A percentile compares a stretch with the other conserved stretches of the same genome.
Evolutionary conservation across 1,284 basidiomycete genomes (phyloP).

Genomic region (Ceratobasidium sp.): DNA sequence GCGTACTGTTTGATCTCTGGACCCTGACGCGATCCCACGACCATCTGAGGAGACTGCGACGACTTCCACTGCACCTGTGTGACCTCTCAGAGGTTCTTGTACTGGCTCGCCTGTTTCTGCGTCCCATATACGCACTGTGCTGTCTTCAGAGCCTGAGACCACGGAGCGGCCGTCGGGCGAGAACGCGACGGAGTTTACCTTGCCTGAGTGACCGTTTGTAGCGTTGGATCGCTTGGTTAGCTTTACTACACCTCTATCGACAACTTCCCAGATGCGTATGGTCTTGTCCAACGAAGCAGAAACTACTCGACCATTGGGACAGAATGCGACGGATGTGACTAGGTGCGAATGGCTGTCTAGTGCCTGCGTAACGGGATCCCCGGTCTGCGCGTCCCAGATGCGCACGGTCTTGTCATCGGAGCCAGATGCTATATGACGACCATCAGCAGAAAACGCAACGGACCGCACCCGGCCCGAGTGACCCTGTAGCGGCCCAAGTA

Average conservation of each 20-base stretch:
- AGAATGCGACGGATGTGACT: too few species aligned
- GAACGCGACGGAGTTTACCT: too few species aligned
- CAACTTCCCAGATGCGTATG: too few species aligned
- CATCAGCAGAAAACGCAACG: slow-evolving; percentile 21
- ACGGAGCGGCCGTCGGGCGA: too few species aligned
- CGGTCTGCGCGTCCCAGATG: too few species aligned
- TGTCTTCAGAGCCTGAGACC: slow-evolving; percentile 1
- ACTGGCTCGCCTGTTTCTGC: neutral
- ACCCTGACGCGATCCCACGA: neutral
- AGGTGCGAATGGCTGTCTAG: too few species aligned
- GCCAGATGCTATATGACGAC: neutral
- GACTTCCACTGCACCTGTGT: neutral
- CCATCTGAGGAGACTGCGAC: neutral
- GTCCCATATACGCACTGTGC: slow-evolving; percentile 3
- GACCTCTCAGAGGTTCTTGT: neutral
- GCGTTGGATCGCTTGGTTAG: too few species aligned
- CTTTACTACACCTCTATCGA: too few species aligned
- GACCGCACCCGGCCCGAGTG: neutral
- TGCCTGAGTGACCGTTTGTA: too few species aligned
- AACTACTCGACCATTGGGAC: too few species aligned
- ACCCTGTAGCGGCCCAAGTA: slow-evolving; percentile 2
- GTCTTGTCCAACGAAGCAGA: too few species aligned
- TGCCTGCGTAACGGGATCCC: too few species aligned
- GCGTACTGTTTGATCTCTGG: neutral
- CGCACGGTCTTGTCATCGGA: neutral